A percentile compares a stretch with the other conserved stretches of the same genome.
These are phyloP conservation scores for Polygonum maritimum DNA, from an alignment of 148 eudicot genomes.

Conservation along the genomic window DNA sequence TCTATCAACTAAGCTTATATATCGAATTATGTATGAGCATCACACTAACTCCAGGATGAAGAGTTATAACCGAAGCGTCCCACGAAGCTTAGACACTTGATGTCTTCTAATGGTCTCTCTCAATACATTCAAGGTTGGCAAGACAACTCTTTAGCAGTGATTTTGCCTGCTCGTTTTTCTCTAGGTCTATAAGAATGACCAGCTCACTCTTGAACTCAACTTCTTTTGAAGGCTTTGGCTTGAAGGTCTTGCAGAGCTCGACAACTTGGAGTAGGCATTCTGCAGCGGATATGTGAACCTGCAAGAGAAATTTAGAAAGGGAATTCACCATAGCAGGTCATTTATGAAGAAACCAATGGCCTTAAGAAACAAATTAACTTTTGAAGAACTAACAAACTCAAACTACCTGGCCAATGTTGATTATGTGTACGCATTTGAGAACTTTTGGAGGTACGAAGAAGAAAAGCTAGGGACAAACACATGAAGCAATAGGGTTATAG, in stretches of 20 bases:
- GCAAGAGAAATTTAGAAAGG: not conserved
- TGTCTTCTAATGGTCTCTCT: conserved; percentile 5
- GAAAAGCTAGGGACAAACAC: conserved; percentile 47
- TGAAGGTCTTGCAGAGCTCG: conserved; percentile 27
- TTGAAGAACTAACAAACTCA: not conserved
- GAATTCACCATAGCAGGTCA: not conserved
- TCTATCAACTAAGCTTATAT: too few species aligned
- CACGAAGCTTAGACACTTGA: not conserved
- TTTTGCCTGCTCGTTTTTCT: conserved; percentile 80
- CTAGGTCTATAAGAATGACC: conserved; percentile 39
- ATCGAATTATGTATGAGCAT: too few species aligned
- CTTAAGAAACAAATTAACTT: not conserved
- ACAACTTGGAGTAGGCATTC: conserved; percentile 69
- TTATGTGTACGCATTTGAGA: conserved; percentile 47
- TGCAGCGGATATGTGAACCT: conserved; percentile 74
- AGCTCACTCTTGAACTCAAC: conserved; percentile 45
- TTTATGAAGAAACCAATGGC: not conserved
- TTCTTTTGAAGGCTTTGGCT: conserved; percentile 26
- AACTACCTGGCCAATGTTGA: conserved; percentile 82
- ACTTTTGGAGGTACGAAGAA: conserved; percentile 43
- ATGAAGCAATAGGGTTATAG: not conserved
- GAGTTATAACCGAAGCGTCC: not conserved
- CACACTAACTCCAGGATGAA: not conserved
- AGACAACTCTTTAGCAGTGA: conserved; percentile 53
- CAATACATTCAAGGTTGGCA: conserved; percentile 40